Percentiles rank a stretch among this genome's conserved stretches.
Conservation (phyloP, 1,139 yeast genomes). For the Trichomonascaceae sp. region DNA sequence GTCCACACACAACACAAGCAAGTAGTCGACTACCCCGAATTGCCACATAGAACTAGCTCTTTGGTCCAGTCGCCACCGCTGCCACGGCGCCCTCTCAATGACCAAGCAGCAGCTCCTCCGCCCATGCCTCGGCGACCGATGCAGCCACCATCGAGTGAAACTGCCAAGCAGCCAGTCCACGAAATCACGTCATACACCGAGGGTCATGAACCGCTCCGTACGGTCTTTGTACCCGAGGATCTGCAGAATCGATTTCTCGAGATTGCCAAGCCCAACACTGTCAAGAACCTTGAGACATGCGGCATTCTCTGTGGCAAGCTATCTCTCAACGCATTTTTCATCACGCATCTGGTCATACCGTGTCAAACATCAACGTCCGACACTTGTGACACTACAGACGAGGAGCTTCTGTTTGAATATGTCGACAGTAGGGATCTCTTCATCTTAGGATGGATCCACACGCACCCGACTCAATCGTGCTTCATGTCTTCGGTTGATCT, state of each 20-base stretch:
- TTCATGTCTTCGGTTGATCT: constrained; percentile 48
- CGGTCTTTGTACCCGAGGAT: constrained; percentile 35
- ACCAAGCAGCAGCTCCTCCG: not conserved
- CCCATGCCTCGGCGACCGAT: not conserved
- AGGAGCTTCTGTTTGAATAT: constrained; percentile 39
- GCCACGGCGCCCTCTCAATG: no score
- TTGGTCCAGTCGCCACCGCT: no score
- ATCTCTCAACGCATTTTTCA: constrained; percentile 42
- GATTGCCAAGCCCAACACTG: constrained; percentile 36
- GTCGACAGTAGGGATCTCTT: constrained; percentile 40
- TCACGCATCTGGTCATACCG: constrained; percentile 45
- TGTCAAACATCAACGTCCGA: constrained; percentile 45
- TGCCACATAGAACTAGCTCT: no score
- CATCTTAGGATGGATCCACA: constrained; percentile 56
- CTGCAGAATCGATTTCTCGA: constrained; percentile 31
- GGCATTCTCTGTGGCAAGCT: constrained; percentile 49
- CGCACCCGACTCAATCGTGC: constrained; percentile 55
- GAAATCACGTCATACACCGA: constrained; percentile 33
- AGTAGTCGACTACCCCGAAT: no score
- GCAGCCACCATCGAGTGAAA: no score
- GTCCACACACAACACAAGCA: no score
- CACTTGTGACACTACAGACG: constrained; percentile 45
- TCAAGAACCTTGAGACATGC: constrained; percentile 42
- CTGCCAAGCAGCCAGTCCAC: constrained; percentile 17
- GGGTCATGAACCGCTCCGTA: constrained; percentile 38